Evolutionary conservation across 441 rosid species (phyloP), one percentile per base, ranked within the genome.

Genomic region (Pelargonium fulgidum): DNA sequence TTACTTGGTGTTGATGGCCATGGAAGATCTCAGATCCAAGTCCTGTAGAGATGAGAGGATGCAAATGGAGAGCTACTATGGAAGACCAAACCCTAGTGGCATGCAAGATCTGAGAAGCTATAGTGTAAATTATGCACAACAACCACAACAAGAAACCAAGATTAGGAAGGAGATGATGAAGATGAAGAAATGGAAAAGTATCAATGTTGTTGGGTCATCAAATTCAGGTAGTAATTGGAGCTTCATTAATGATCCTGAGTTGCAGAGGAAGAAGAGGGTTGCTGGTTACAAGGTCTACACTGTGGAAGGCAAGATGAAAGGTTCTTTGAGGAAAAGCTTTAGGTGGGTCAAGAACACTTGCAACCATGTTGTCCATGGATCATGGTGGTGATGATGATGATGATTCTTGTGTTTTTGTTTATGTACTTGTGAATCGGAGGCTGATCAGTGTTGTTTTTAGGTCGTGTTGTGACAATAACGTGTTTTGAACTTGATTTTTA

Each of bases 11-110:
- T 26, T 26, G 33, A 1, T 29, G 36, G 36, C 65, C 24, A 84
- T 87, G 89, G 84, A 88, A 73, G 72, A 76, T 41, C 88, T 77
- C 72, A 91, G 96, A 88, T 91, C 96, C 74, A 83, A 80, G 76
- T 91, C 95, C 58, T 85, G 86, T 83, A 88, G 81, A 66, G 88
- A 83, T 76, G 88, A 86, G 68, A 78, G 82, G 61, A 78, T 76
- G 68, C 83, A 73, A 76, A 75, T 77, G 72, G 81, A 78, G 67
- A 29, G 36, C 36, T 29, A 29, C 36, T 4, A 29, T 29, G 36
- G 36, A 3, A 3, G 36, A 29, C 5, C 36, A 29, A 29, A 29
- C 36, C 36, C 36, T 29, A 29, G 36, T 0, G 14, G 17, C 59
- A 52, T 52, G 59, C 14, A 52, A 17, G 59, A 14, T 14, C 16